Percentiles rank a stretch among this genome's conserved stretches.
Conservation (phyloP, 2,329 filamentous ascomycete genomes). For the Cytospora chrysosperma region DNA sequence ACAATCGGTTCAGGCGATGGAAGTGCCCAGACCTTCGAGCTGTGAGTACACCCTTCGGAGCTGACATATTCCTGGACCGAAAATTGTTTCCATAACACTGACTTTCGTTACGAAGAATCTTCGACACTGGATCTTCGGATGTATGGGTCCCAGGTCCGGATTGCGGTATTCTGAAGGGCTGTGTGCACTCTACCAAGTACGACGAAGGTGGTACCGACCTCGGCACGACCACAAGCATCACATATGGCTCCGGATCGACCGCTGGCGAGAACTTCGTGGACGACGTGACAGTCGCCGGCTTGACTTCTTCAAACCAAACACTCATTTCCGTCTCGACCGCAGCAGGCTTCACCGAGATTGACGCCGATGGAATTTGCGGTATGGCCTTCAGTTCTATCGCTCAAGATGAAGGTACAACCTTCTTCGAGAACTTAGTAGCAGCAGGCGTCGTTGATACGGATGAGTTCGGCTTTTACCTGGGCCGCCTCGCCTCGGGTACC, state of each 20-base stretch:
- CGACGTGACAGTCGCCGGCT: conserved; percentile 17
- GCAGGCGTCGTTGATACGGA: conserved; percentile 7
- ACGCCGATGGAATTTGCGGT: conserved; percentile 11
- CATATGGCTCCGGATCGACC: conserved; percentile 17
- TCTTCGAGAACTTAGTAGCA: conserved; percentile 13
- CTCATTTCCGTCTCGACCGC: conserved; percentile 12
- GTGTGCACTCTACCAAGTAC: conserved; percentile 10
- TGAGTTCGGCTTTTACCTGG: conserved; percentile 16
- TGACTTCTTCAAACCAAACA: conserved; percentile 10
- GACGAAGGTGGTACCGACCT: conserved; percentile 7
- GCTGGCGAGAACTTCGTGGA: conserved; percentile 12
- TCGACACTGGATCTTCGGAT: neutral
- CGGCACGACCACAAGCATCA: conserved; percentile 7
- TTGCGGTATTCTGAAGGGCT: neutral
- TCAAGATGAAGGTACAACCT: conserved; percentile 14
- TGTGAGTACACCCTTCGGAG: neutral
- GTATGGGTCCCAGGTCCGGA: conserved; percentile 4
- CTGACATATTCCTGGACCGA: too few relatives aligned
- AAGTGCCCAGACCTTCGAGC: conserved; percentile 13
- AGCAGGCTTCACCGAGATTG: conserved; percentile 6
- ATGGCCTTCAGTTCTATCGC: conserved; percentile 18
- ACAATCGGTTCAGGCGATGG: conserved; percentile 9
- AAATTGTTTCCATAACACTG: too few relatives aligned
- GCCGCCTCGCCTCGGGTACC: conserved; percentile 16
- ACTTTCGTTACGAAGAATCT: neutral